Evolutionary conservation across 306 rosid species (phyloP).

Genomic region (Mucuna pruriens): DNA sequence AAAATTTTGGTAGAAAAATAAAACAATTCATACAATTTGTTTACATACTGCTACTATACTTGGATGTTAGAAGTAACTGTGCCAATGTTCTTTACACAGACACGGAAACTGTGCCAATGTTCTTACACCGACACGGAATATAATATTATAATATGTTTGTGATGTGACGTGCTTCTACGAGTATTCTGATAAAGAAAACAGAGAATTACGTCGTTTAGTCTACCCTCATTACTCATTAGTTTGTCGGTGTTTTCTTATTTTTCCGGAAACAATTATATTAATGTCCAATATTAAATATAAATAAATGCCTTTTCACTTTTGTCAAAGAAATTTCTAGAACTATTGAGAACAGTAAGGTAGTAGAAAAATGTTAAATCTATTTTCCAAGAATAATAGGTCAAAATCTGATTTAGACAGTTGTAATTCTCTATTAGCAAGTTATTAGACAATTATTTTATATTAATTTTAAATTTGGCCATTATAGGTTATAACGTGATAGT

Average conservation of each 20-base stretch:
- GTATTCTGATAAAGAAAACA: background rate
- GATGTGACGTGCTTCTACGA: background rate
- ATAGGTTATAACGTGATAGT: too few species aligned
- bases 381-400: background rate
- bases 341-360: background rate
- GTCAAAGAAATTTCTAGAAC: background rate
- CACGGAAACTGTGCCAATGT: background rate
- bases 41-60: background rate
- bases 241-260: background rate
- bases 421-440: background rate
- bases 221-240: background rate
- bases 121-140: background rate
- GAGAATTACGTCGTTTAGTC: background rate
- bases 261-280: too few species aligned
- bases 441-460: background rate
- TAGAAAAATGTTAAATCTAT: background rate
- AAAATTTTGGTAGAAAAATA: background rate
- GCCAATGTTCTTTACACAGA: background rate
- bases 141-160: background rate
- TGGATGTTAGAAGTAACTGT: background rate
- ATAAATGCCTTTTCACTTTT: background rate
- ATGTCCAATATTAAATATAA: too few species aligned
- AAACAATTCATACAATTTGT: background rate
- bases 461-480: too few species aligned
- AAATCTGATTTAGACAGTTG: background rate